A percentile compares a stretch with the other conserved stretches of the same genome.
These are phyloP conservation scores for Apiotrichum sp. DNA, from an alignment of 1,284 basidiomycete species.

Conservation along the genomic window DNA sequence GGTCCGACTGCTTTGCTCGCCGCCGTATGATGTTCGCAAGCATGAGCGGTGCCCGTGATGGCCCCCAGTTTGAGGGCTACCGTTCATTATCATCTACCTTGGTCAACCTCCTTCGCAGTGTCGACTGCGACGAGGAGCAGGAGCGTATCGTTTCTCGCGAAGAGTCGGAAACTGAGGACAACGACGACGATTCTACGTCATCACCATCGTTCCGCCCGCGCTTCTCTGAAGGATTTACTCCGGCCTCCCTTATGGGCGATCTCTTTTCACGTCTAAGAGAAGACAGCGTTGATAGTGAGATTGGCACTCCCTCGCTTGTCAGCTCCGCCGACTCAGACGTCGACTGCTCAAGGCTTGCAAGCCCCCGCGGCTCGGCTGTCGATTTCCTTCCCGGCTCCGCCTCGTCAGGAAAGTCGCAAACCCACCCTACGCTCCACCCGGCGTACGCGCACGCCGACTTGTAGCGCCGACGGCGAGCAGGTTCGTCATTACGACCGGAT, in stretches of 20 bases:
- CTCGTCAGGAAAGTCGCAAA: not conserved
- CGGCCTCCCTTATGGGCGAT: not conserved
- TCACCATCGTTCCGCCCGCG: not conserved
- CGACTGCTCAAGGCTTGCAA: conserved; percentile 16
- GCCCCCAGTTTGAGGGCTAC: conserved; percentile 42
- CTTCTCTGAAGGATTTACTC: not conserved
- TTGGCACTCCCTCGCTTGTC: conserved; percentile 22
- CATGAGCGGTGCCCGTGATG: conserved; percentile 21
- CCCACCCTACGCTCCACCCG: not conserved
- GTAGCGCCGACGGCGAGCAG: not conserved
- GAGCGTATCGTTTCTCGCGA: conserved; percentile 5
- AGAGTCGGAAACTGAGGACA: conserved; percentile 3
- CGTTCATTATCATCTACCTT: conserved; percentile 37
- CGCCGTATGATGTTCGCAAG: conserved; percentile 43
- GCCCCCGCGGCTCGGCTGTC: conserved; percentile 14
- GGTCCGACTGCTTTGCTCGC: conserved; percentile 40
- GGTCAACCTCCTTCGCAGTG: conserved; percentile 25
- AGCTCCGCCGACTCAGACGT: conserved; percentile 19
- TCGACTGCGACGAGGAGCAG: conserved; percentile 16
- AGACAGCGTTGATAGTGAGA: conserved; percentile 12
- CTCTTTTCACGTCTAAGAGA: conserved; percentile 13
- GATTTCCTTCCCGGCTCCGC: conserved; percentile 8
- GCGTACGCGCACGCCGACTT: not conserved
- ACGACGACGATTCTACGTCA: conserved; percentile 2
- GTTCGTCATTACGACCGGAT: not conserved